These are phyloP conservation scores for Penicillium griseofulvum DNA, from an alignment of 2,329 filamentous ascomycete genomes.

Conservation along the genomic window DNA sequence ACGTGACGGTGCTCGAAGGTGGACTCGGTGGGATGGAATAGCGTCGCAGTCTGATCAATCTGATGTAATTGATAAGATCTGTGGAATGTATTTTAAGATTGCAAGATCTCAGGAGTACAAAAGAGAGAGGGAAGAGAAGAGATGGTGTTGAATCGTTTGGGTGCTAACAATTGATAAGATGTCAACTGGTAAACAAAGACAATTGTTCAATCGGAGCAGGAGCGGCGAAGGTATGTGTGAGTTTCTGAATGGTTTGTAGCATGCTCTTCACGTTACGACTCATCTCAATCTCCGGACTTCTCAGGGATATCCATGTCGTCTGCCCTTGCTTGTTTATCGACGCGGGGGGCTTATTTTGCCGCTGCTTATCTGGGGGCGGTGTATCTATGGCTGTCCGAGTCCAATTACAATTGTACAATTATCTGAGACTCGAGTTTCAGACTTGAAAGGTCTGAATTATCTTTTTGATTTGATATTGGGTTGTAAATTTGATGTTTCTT, in stretches of 20 bases:
- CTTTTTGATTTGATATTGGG: background rate
- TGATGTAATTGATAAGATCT: background rate
- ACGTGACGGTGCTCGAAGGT: background rate
- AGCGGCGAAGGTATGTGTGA: background rate
- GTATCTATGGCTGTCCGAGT: background rate
- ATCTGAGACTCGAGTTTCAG: background rate
- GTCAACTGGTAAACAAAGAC: background rate
- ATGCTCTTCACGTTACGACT: background rate
- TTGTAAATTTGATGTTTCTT: background rate
- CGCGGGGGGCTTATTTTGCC: conserved; percentile 35
- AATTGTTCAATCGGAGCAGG: background rate
- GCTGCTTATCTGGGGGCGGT: conserved; percentile 18
- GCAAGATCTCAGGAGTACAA: background rate
- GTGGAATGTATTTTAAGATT: background rate
- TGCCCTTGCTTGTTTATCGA: conserved; percentile 31
- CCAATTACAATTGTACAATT: background rate
- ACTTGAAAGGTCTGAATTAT: background rate
- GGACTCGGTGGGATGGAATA: background rate
- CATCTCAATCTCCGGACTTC: background rate
- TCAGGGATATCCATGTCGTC: background rate
- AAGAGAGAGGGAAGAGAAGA: background rate
- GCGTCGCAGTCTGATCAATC: background rate
- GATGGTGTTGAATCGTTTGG: background rate
- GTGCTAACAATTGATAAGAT: background rate
- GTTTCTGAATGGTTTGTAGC: background rate